These are phyloP conservation scores for Opeltia flavorubescens DNA, from an alignment of 495 filamentous ascomycete genomes.

Conservation along the genomic window DNA sequence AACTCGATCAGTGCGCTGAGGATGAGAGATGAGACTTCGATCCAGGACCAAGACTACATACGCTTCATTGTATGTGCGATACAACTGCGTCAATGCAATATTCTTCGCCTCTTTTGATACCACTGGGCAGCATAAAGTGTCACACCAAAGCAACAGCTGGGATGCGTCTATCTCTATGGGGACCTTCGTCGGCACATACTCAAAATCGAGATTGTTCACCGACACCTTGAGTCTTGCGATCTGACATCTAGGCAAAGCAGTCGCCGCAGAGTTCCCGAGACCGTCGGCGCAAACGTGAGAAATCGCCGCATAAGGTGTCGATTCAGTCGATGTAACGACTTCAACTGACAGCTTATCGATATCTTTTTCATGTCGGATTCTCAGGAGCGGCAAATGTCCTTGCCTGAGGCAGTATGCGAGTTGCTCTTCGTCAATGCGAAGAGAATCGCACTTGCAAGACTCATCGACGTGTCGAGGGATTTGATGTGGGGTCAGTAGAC, in stretches of 20 bases:
- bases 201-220: constrained; percentile 2
- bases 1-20: constrained; percentile 1
- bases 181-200: not conserved
- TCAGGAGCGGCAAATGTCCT: constrained; percentile 4
- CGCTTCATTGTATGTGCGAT: constrained; percentile 8
- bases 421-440: constrained; percentile 1
- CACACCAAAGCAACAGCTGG: constrained; percentile 7
- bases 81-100: constrained; percentile 7
- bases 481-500: not conserved
- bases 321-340: constrained; percentile 5
- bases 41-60: constrained; percentile 5
- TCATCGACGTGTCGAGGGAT: constrained; percentile 1
- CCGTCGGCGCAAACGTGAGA: constrained; percentile 16
- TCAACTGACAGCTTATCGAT: constrained; percentile 3
- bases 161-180: not conserved
- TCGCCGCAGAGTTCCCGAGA: constrained; percentile 11
- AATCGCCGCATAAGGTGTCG: constrained; percentile 12
- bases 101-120: not conserved
- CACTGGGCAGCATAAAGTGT: constrained; percentile 10
- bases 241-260: constrained; percentile 11
- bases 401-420: constrained; percentile 5
- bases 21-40: constrained; percentile 3
- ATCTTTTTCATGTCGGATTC: constrained; percentile 1
- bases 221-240: constrained; percentile 6
- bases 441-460: constrained; percentile 3